Percentiles rank a stretch among this genome's conserved stretches.
These are phyloP conservation scores for Actinomortierella wolfii DNA, from an alignment of 371 early-diverging fungal genomes.

Conservation along the genomic window DNA sequence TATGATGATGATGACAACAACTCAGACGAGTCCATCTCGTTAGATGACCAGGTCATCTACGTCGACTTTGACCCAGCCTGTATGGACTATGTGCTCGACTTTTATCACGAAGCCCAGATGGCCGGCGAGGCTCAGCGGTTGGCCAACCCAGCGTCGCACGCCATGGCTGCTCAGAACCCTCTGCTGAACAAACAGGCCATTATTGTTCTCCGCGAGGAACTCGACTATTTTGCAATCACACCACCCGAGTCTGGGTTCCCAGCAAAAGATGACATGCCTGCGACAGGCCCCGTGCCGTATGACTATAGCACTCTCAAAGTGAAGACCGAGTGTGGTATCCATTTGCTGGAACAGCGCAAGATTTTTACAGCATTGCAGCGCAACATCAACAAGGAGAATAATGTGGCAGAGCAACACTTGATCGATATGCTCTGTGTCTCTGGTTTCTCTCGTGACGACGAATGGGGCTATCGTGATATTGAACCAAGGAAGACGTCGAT, in stretches of 20 bases:
- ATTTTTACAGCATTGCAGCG: slow-evolving; percentile 82
- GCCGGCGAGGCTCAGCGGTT: slow-evolving; percentile 38
- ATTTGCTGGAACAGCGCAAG: slow-evolving; percentile 66
- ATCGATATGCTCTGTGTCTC: slow-evolving; percentile 89
- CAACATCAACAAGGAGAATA: slow-evolving; percentile 72
- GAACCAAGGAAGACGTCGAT: slow-evolving; percentile 73
- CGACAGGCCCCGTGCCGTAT: slow-evolving; percentile 16
- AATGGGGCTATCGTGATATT: slow-evolving; percentile 79
- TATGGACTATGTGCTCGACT: slow-evolving; percentile 63
- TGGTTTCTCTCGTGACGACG: slow-evolving; percentile 74
- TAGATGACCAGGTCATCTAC: slow-evolving; percentile 57
- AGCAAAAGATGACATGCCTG: slow-evolving; percentile 21
- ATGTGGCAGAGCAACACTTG: slow-evolving; percentile 81
- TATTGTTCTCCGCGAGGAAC: slow-evolving; percentile 66
- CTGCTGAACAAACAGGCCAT: slow-evolving; percentile 68
- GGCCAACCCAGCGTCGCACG: not conserved
- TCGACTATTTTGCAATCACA: slow-evolving; percentile 65
- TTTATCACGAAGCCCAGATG: slow-evolving; percentile 52
- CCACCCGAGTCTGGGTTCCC: slow-evolving; percentile 9
- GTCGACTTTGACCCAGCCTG: slow-evolving; percentile 72
- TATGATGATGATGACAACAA: slow-evolving; percentile 57
- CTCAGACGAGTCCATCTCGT: slow-evolving; percentile 55
- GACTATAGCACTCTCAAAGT: slow-evolving; percentile 23
- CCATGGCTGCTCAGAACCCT: slow-evolving; percentile 45
- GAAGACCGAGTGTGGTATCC: slow-evolving; percentile 57